Evolutionary conservation across 768 basidiomycete species (phyloP), one percentile per base, ranked within the genome.

Genomic region (Filobasidium wieringae): DNA sequence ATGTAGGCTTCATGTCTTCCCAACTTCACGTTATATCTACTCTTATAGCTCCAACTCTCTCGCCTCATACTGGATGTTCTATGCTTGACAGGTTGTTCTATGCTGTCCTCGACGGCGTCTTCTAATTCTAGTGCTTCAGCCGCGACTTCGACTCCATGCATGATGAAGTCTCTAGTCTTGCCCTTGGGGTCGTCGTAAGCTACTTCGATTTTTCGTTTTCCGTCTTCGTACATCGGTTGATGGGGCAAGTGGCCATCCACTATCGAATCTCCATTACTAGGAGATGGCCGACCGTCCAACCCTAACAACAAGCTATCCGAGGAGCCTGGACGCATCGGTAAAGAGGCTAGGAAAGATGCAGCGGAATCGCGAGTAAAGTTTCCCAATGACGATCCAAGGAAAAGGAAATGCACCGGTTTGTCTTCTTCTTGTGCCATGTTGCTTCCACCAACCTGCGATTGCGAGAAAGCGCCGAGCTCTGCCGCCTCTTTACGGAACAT

Each of bases 351-450:
- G 74, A 99, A 96, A 0, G 78, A 73, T 0, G 78, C 79, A 8
- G 84, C 86, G 24, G 80, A 84, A 4, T 77, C 76, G 12, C 89
- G 80, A 5, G 78, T 66, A 72, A 97, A 96, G 76, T 96, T 97
- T 7, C 92, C 95, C 7, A 97, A 70, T 0, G 88, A 88, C 0
- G 87, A 91, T 0, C 93, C 95, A 17, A 97, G 77, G 77, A 95
- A 96, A 60, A 97, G 77, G 53, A 96, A 76, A 67, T 95, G 91
- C 31, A 89, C 72, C 14, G 86, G 84, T 17, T 47, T 31, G n/a
- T 51, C 31, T 11, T 53, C 27, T 9, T 59, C 39, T 8, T 50
- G 34, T 26, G 19, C 7, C 15, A 19, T 14, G 37, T 7, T 27
- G n/a, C n/a, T n/a, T n/a, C n/a, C n/a, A n/a, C n/a, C n/a, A 22